A percentile compares a stretch with the other conserved stretches of the same genome.
Conservation (phyloP, 2,329 filamentous ascomycete genomes). For the Diaporthe ilicicola region DNA sequence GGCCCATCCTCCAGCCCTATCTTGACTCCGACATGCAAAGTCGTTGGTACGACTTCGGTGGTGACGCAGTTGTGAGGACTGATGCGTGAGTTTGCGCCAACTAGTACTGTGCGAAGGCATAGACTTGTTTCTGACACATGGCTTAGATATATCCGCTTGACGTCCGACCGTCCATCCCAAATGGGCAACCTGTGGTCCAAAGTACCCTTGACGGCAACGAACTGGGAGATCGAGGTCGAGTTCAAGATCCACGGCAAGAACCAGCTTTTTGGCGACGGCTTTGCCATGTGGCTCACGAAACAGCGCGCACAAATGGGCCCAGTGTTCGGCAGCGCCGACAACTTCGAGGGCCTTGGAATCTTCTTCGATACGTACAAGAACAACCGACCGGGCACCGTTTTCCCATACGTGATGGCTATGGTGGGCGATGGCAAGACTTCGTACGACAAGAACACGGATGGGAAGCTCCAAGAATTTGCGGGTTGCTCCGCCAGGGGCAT, state of each 20-base stretch:
- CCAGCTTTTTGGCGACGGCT: constrained; percentile 92
- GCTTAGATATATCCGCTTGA: constrained; percentile 86
- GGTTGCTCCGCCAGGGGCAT: constrained; percentile 95
- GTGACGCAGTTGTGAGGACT: constrained; percentile 84
- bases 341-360: constrained; percentile 92
- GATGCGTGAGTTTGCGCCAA: constrained; percentile 63
- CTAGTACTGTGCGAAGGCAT: not conserved
- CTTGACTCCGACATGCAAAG: constrained; percentile 98
- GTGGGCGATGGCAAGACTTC: constrained; percentile 86
- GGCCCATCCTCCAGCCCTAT: constrained; percentile 73
- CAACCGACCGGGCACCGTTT: constrained; percentile 92
- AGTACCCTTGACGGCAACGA: constrained; percentile 94
- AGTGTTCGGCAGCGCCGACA: constrained; percentile 88
- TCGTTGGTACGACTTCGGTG: constrained; percentile 99
- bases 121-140: constrained; percentile 13
- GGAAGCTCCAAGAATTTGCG: constrained; percentile 90
- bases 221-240: constrained; percentile 98
- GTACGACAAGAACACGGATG: constrained; percentile 95
- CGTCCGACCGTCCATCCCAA: constrained; percentile 89
- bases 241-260: constrained; percentile 92
- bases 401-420: constrained; percentile 99
- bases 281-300: constrained; percentile 98
- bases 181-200: constrained; percentile 93
- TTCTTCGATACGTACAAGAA: constrained; percentile 99
- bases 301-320: constrained; percentile 81